Conservation (phyloP, 192 early-diverging fungal genomes). For the Coemansia sp. region DNA sequence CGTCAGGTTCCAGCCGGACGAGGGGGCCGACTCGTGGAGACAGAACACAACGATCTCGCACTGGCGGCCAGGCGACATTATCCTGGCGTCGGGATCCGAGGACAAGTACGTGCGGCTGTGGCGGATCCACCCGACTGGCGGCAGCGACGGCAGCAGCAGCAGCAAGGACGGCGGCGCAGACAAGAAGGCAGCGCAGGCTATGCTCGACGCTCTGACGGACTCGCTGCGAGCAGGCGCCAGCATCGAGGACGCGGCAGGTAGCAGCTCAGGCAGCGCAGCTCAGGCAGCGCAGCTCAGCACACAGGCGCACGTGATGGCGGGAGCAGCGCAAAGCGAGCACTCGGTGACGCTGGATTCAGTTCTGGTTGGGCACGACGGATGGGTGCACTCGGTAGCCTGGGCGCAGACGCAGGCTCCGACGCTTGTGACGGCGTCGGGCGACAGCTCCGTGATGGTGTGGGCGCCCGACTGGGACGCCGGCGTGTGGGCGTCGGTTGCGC, state of each 20-base stretch:
- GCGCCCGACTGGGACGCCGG: slow-evolving; percentile 71
- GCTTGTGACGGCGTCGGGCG: slow-evolving; percentile 84
- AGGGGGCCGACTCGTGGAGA: slow-evolving; percentile 1
- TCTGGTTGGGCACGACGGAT: slow-evolving; percentile 94
- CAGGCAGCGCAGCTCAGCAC: slow-evolving; percentile 68
- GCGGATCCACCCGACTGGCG: slow-evolving; percentile 37
- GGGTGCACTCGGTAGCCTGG: slow-evolving; percentile 88
- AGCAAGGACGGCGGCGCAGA: background rate
- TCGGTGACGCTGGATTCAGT: slow-evolving; percentile 85
- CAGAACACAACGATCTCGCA: slow-evolving; percentile 37
- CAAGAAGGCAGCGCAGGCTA: slow-evolving; percentile 17
- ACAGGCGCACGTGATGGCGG: slow-evolving; percentile 63
- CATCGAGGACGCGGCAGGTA: slow-evolving; percentile 1
- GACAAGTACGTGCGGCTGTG: slow-evolving; percentile 93
- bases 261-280: background rate
- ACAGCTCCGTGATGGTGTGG: slow-evolving; percentile 94
- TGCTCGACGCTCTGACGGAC: slow-evolving; percentile 7
- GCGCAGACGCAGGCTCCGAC: slow-evolving; percentile 47
- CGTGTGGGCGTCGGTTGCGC: slow-evolving; percentile 80
- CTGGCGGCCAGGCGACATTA: slow-evolving; percentile 71
- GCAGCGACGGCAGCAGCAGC: background rate
- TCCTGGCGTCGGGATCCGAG: slow-evolving; percentile 87
- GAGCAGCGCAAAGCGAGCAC: slow-evolving; percentile 4
- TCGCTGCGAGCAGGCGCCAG: background rate
- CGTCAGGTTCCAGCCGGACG: slow-evolving; percentile 57